Base-by-base conservation (phyloP, 352 stramenopile genomes). In the Globisporangium barbulae region DNA sequence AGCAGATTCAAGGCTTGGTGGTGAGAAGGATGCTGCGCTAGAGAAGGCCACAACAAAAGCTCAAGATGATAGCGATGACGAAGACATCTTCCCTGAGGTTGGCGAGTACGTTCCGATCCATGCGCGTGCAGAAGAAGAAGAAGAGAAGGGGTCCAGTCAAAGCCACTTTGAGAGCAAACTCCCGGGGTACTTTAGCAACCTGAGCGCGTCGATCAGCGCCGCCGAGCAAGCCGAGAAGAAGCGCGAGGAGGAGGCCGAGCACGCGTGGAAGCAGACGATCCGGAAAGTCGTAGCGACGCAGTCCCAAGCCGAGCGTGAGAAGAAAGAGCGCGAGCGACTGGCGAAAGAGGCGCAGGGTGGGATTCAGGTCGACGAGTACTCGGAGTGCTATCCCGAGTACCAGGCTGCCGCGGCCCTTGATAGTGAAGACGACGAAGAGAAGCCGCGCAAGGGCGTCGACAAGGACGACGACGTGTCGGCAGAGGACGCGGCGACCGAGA, bases 61-160 rank as follows among this genome's bases (percentile, higher is more conserved):
- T 0, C 22, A 45, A 35, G 72, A 69, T 0, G 69, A 85, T 1
- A 72, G 79, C 2, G 72, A 87, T 1, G 79, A 88, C 6, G 80
- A 90, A 63, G 81, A 91, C 65, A 93, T 93, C 12, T 93, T 93
- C 49, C 75, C 79, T 1, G 78, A 91, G 25, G 80, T 79, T 13
- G 81, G 80, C 2, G 81, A 90, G 21, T 91, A 91, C 57, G 70
- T 93, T 4, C 85, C 85, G 0, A 74, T 89, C 1, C 75, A 89
- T n/a, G 68, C 78, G 39, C 79, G 81, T 8, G 44, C 45, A 7
- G 69, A 76, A 21, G 65, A 72, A 21, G 28, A 67, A 7, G 56
- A 61, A 47, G 48, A 30, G 59, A 48, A 6, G 31, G 22, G 48
- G 31, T 8, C 35, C 35, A 50, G 17, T 10, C 1, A 22, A 15